These are phyloP conservation scores for Gigaspora rosea DNA, from an alignment of 192 early-diverging fungal species.

Conservation along the genomic window DNA sequence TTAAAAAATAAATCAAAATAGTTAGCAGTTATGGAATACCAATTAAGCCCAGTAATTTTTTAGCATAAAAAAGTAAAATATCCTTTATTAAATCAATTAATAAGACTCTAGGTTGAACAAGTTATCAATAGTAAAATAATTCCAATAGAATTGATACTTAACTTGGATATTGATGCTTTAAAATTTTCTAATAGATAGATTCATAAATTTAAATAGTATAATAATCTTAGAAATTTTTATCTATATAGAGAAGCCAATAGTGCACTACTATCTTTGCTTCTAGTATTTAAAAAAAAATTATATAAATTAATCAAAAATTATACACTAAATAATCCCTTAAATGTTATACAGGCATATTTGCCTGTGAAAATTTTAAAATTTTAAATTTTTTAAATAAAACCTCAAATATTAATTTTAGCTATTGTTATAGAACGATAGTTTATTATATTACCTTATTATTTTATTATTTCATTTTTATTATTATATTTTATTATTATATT, in stretches of 20 bases:
- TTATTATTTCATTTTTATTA: too few species aligned
- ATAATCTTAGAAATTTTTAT: background rate
- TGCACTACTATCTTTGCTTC: background rate
- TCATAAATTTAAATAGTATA: background rate
- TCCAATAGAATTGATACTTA: background rate
- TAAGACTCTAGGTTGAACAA: background rate
- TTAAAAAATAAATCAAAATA: background rate
- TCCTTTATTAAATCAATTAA: background rate
- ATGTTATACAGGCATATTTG: too few species aligned
- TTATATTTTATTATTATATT: too few species aligned
- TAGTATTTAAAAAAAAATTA: background rate
- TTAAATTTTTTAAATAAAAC: too few species aligned
- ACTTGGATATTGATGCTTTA: background rate
- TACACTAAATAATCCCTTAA: background rate
- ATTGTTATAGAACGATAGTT: too few species aligned
- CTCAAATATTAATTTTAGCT: too few species aligned
- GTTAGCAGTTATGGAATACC: background rate
- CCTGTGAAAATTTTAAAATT: too few species aligned
- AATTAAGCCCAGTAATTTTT: background rate
- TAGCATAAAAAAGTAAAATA: too few species aligned
- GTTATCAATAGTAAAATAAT: background rate
- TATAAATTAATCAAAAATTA: slow-evolving; percentile 3
- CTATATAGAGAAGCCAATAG: background rate
- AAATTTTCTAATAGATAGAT: slow-evolving; percentile 10
- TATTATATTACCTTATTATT: too few species aligned